A percentile compares a stretch with the other conserved stretches of the same genome.
phyloP scores from a whole-genome alignment of 2,329 filamentous ascomycete genomes.

The Fusarium verticillioides region DNA sequence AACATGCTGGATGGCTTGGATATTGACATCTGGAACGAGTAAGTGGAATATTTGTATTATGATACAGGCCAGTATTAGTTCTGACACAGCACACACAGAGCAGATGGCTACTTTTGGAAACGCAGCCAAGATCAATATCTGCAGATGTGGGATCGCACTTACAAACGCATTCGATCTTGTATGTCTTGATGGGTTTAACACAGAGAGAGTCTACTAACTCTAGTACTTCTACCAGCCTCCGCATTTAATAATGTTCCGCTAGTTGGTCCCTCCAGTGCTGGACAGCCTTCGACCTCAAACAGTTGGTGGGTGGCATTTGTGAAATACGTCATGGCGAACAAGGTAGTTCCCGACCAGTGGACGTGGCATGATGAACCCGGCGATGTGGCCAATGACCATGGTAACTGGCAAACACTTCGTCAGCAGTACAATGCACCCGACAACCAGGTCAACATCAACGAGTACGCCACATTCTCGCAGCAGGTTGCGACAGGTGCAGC shows the following conservation, averaged over 20 bases:
- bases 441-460: slow-evolving; percentile 6
- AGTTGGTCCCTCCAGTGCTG: not conserved
- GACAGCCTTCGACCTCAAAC: not conserved
- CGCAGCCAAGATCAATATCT: not conserved
- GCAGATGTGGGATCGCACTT: not conserved
- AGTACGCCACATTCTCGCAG: not conserved
- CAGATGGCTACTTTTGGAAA: not conserved
- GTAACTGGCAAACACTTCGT: not conserved
- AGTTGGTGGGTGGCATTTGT: slow-evolving; percentile 6
- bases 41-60: rapidly evolving
- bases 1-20: not conserved
- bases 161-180: not conserved
- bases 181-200: not conserved
- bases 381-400: not conserved
- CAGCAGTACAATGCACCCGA: slow-evolving; percentile 1
- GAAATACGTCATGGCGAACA: not conserved
- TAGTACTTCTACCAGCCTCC: not conserved
- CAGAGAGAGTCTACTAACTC: not conserved
- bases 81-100: not conserved
- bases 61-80: not conserved
- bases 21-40: slow-evolving; percentile 7
- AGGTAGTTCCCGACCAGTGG: not conserved
- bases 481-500: not conserved
- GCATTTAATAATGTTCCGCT: not conserved
- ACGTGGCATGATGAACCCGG: slow-evolving; percentile 1